These are phyloP conservation scores for Hortiboletus flavorubellus DNA, from an alignment of 768 basidiomycete species.

Conservation along the genomic window DNA sequence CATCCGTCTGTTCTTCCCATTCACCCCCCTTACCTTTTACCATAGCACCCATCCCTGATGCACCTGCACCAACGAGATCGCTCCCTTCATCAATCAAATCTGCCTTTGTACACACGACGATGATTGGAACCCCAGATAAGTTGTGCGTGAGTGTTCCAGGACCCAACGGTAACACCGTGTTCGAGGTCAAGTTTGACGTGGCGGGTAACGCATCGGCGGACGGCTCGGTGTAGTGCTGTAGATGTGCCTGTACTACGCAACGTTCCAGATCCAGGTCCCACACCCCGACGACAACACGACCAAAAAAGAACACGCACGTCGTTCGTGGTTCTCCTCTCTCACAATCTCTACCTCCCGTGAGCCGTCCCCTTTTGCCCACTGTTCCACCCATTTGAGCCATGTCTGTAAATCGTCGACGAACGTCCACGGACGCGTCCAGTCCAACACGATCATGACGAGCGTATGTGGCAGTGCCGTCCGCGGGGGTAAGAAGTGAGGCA, in stretches of 20 bases:
- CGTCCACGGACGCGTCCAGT: constrained; percentile 94
- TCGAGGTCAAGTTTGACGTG: constrained; percentile 53
- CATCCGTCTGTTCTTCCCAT: constrained; percentile 95
- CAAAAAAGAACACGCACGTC: constrained; percentile 50
- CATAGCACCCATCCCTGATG: constrained; percentile 85
- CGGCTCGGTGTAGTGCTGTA: constrained; percentile 90
- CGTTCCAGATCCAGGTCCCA: neutral
- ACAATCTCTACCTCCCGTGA: constrained; percentile 70
- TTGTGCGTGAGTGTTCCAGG: constrained; percentile 87
- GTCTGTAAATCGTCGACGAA: constrained; percentile 81
- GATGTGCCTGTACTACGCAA: constrained; percentile 71
- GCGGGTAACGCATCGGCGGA: constrained; percentile 61
- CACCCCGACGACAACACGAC: neutral
- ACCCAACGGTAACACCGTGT: constrained; percentile 79
- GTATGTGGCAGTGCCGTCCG: constrained; percentile 64
- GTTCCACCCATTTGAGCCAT: constrained; percentile 87
- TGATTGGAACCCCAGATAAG: constrained; percentile 76
- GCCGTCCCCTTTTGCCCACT: constrained; percentile 67
- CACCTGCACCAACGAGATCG: constrained; percentile 63
- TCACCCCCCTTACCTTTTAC: constrained; percentile 88
- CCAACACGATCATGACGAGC: constrained; percentile 79
- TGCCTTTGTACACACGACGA: constrained; percentile 90
- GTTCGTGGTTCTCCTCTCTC: constrained; percentile 78
- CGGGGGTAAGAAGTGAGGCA: constrained; percentile 80
- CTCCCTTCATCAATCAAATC: constrained; percentile 85